Evolutionary conservation across 495 filamentous ascomycete genomes (phyloP), one percentile per base, ranked within the genome.

Genomic region (Talaromyces stipitatus): DNA sequence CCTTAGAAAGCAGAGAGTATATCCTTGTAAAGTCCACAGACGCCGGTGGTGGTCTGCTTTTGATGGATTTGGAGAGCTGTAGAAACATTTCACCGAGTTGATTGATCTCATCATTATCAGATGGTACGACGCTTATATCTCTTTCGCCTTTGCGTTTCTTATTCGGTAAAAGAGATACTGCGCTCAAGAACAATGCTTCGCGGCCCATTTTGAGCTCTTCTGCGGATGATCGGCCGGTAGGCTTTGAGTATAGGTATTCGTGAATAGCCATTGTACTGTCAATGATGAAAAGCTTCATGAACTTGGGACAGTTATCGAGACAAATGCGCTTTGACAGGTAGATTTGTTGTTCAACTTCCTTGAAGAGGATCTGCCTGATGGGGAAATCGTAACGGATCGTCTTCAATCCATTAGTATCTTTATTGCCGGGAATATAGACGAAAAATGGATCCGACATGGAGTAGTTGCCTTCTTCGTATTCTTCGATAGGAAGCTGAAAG

Each of bases 181-280:
- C 54, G 61, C 58, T 51, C 12, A 18, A 3, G 48, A 22, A 26
- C 27, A 30, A 22, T 57, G 28, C 36, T 48, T 65, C 63, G 7
- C 43, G 54, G 20, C 64, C 60, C 6, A 45, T 16, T 46, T 22
- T 18, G 2, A 55, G 4, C 20, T 45, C 33, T 27, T 12, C 36
- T n/a, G 33, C 54, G n/a, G 32, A 55, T 67, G 94, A 97, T 68
- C 67, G 47, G 30, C 12, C 27, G 12, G 10, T 30, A 22, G 56
- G 50, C 29, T 32, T 28, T 38, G 45, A 51, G 50, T 36, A 58
- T 20, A 58, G 18, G 50, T 67, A 69, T 62, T 78, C 74, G 43
- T 65, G 66, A 18, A 78, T 54, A 16, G 71, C 64, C 22, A 71
- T 63, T 23, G 56, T 52, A 12, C 65, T 66, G 56, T 75, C 69